phyloP scores from a whole-genome alignment of 805 yeast genomes.

The Metschnikowia peoriensis region DNA sequence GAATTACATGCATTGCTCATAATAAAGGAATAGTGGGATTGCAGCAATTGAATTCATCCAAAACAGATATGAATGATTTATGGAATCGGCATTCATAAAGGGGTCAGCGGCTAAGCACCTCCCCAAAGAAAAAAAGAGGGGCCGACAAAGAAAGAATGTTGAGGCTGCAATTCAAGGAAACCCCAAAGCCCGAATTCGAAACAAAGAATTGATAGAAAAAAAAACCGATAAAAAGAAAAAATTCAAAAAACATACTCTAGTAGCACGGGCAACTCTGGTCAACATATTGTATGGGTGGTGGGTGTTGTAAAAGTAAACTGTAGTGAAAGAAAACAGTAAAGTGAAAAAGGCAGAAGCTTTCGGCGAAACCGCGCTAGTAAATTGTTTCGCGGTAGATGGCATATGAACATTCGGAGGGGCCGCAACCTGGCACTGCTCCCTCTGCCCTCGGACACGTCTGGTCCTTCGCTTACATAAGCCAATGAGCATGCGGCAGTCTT shows the following conservation, averaged over 20 bases:
- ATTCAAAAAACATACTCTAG: slow-evolving; percentile 35
- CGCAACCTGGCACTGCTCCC: slow-evolving; percentile 1
- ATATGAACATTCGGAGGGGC: neutral
- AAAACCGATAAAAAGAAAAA: neutral
- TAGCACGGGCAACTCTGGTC: slow-evolving; percentile 43
- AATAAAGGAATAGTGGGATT: no score
- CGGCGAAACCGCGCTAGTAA: neutral
- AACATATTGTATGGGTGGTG: slow-evolving; percentile 28
- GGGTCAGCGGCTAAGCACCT: no score
- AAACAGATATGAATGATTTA: no score
- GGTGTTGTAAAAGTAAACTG: slow-evolving; percentile 1
- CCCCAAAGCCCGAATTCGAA: neutral
- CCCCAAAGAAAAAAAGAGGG: neutral
- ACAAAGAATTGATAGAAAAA: neutral
- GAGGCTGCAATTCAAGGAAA: neutral
- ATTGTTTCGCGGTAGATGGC: slow-evolving; percentile 10
- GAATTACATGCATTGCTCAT: no score
- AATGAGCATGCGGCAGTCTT: neutral
- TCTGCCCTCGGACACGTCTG: slow-evolving; percentile 22
- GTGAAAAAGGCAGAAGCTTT: slow-evolving; percentile 3
- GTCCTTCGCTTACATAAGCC: slow-evolving; percentile 23
- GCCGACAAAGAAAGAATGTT: neutral
- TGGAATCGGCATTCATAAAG: no score
- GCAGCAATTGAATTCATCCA: no score
- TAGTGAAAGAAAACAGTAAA: slow-evolving; percentile 1